Evolutionary conservation across 352 stramenopile species (phyloP).

Genomic region (Globisporangium recalcitrans): DNA sequence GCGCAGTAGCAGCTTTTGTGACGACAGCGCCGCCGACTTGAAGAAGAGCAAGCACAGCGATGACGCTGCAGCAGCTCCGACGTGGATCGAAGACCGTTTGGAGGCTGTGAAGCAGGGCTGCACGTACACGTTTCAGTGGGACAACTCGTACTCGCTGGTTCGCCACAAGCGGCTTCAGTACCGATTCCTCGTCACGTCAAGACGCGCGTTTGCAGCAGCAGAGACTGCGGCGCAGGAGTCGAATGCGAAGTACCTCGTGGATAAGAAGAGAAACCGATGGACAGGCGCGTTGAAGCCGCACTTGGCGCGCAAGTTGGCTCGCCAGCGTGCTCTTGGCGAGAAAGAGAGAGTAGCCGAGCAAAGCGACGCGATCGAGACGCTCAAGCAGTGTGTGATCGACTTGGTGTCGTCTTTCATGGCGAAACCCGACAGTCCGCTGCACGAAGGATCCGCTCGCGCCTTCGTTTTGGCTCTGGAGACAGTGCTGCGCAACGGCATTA

Average conservation of each 20-base stretch:
- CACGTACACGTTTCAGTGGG: slow-evolving; percentile 62
- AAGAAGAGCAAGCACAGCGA: neutral
- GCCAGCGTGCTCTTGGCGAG: slow-evolving; percentile 22
- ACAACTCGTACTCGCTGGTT: slow-evolving; percentile 74
- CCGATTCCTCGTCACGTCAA: slow-evolving; percentile 41
- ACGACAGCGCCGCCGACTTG: neutral
- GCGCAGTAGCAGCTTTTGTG: slow-evolving; percentile 9
- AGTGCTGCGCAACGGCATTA: slow-evolving; percentile 60
- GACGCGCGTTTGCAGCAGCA: slow-evolving; percentile 34
- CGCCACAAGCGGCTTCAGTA: slow-evolving; percentile 64
- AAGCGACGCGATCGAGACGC: slow-evolving; percentile 20
- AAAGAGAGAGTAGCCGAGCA: slow-evolving; percentile 29
- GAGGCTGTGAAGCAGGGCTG: slow-evolving; percentile 24
- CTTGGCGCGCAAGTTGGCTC: slow-evolving; percentile 31
- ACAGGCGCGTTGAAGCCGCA: slow-evolving; percentile 26
- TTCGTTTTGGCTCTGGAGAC: slow-evolving; percentile 64
- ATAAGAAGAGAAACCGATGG: slow-evolving; percentile 16
- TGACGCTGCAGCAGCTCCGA: neutral
- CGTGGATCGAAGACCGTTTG: slow-evolving; percentile 32
- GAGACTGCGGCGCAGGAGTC: slow-evolving; percentile 46
- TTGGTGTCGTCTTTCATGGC: slow-evolving; percentile 69
- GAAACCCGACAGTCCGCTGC: slow-evolving; percentile 58
- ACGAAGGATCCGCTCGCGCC: slow-evolving; percentile 59
- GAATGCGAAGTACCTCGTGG: slow-evolving; percentile 18
- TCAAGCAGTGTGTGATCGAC: slow-evolving; percentile 50